A percentile compares a stretch with the other conserved stretches of the same genome.
These are phyloP conservation scores for Coix lacrymajobi DNA, from an alignment of 176 grass and related monocot genomes.

Conservation along the genomic window DNA sequence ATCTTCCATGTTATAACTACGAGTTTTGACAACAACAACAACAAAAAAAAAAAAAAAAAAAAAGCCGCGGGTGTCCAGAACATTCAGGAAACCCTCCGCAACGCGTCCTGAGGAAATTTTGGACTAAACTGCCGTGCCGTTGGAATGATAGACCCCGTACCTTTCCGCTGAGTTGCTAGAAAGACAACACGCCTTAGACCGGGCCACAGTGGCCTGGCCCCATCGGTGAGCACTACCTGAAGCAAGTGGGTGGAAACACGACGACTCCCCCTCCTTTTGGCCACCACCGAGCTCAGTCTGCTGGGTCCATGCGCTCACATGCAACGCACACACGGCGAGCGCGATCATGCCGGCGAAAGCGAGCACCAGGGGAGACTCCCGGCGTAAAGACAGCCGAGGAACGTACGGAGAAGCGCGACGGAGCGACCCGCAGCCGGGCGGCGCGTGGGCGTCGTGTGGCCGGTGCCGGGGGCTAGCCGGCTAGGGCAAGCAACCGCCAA, in stretches of 20 bases:
- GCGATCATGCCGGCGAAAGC: neutral
- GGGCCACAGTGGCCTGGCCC: neutral
- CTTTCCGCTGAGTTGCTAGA: neutral
- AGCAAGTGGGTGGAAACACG: neutral
- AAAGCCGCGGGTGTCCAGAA: neutral
- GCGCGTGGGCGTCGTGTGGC: neutral
- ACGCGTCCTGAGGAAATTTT: neutral
- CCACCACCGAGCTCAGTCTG: neutral
- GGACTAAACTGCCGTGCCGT: neutral
- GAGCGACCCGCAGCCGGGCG: conserved; percentile 1
- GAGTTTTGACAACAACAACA: neutral
- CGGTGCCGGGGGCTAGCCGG: neutral
- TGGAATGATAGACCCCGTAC: neutral
- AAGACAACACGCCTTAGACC: neutral
- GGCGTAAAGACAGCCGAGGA: neutral
- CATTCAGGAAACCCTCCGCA: neutral
- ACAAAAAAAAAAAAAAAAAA: neutral
- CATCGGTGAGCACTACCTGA: conserved; percentile 17
- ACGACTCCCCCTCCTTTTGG: neutral
- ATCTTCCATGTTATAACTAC: neutral
- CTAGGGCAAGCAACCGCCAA: neutral
- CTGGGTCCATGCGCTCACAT: conserved; percentile 7
- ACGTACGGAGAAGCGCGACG: conserved; percentile 18
- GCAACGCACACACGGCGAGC: neutral
- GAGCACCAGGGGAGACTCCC: neutral